Base-by-base conservation (phyloP, 2,329 filamentous ascomycete genomes). In the Metarhizium sp. region DNA sequence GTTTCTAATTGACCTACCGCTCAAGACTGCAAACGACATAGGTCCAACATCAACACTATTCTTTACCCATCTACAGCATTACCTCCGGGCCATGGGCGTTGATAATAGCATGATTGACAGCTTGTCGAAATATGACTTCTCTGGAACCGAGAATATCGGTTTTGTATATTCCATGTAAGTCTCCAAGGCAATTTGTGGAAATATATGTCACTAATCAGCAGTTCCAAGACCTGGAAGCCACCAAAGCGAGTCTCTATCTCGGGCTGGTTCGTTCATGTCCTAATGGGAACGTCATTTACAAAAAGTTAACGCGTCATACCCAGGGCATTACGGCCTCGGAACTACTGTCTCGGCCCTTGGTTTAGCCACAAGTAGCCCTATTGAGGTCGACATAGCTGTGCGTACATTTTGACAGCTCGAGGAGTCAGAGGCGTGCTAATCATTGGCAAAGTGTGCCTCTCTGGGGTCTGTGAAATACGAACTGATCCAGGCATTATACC, bases 1-100 rank as follows among this genome's bases (percentile, higher is more conserved):
- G 7, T 97, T 96, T 67, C 67, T 97, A n/a, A 92, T 99, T 60
- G 94, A 99, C 67, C 80, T 97, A 8, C 92, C 94, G 6, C 78
- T 80, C 45, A 69, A 82, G 29, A 63, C 71, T n/a, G 3, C 14
- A n/a, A 63, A 66, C 43, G 61, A 64, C n/a, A 61, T 60, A 52
- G 55, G 60, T 29, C 61, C 58, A 58, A 69, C 62, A 57, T 71
- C 60, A 69, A 73, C 64, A 40, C 55, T 54, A 36, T 96, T 96
- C 66, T 82, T 82, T 20, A 77, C 81, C 56, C 87, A 92, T 45
- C 74, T 96, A 30, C 69, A 79, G 25, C 80, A 82, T 63, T 96
- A 94, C 63, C 72, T 95, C 3, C 71, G 75, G 55, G 85, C 85
- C 8, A 83, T 86, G 63, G 81, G 80, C 0, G 68, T 95, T 7